phyloP scores from a whole-genome alignment of 768 basidiomycete genomes.

The Boletus vermiculosoides region DNA sequence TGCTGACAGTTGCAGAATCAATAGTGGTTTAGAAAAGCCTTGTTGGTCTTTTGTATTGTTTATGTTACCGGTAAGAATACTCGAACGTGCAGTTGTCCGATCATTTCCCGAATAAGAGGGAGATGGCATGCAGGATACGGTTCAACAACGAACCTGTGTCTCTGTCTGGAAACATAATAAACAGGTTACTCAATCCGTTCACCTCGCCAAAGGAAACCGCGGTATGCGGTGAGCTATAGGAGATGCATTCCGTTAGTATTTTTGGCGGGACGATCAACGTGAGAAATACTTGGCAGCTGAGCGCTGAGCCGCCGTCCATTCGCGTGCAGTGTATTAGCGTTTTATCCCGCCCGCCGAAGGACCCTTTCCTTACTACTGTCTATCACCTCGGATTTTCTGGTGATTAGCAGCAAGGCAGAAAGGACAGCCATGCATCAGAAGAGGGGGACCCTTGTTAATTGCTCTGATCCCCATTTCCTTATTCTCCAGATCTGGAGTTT shows the following conservation, averaged over 20 bases:
- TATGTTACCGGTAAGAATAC: background rate
- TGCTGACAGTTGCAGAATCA: background rate
- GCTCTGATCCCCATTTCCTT: background rate
- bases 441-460: background rate
- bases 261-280: background rate
- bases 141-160: background rate
- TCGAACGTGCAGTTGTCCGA: background rate
- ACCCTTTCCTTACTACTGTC: background rate
- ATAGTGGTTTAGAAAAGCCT: background rate
- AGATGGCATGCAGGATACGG: background rate
- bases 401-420: background rate
- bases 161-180: background rate
- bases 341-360: background rate
- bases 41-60: background rate
- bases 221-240: background rate
- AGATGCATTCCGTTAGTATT: background rate
- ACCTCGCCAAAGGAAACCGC: background rate
- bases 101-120: background rate
- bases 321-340: background rate
- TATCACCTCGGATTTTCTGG: background rate
- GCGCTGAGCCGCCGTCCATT: background rate
- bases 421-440: background rate
- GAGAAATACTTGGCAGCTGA: background rate
- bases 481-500: background rate
- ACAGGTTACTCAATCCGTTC: background rate